Evolutionary conservation across 345 rosid species (phyloP).

Genomic region (Eucalyptus marginata): DNA sequence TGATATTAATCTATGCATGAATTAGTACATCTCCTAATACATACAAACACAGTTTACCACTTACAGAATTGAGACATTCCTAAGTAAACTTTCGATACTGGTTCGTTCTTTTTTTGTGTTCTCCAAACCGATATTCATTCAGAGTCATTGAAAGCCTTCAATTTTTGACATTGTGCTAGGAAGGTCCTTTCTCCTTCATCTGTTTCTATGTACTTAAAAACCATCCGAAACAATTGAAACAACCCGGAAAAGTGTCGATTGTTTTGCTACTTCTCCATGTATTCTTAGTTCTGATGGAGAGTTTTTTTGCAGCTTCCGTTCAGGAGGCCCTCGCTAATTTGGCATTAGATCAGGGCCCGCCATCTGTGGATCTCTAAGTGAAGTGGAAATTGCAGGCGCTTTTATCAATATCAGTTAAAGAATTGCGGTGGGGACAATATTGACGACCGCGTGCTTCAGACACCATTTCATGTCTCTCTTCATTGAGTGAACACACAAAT

Average conservation of each 20-base stretch:
- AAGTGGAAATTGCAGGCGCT: background rate
- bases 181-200: background rate
- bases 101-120: background rate
- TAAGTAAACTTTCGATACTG: background rate
- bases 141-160: background rate
- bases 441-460: background rate
- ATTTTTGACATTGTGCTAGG: background rate
- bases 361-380: background rate
- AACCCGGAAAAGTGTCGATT: fast-evolving
- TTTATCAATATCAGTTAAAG: background rate
- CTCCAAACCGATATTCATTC: background rate
- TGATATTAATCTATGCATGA: background rate
- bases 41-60: background rate
- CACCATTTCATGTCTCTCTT: background rate
- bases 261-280: background rate
- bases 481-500: background rate
- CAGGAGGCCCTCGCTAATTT: background rate
- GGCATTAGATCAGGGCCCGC: background rate
- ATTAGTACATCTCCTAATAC: background rate
- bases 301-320: background rate
- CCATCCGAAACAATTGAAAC: background rate
- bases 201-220: background rate
- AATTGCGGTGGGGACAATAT: background rate
- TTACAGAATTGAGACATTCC: background rate
- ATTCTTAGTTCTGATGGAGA: background rate